Conservation (phyloP, 345 rosid genomes). For the Arabidopsis suecica region DNA sequence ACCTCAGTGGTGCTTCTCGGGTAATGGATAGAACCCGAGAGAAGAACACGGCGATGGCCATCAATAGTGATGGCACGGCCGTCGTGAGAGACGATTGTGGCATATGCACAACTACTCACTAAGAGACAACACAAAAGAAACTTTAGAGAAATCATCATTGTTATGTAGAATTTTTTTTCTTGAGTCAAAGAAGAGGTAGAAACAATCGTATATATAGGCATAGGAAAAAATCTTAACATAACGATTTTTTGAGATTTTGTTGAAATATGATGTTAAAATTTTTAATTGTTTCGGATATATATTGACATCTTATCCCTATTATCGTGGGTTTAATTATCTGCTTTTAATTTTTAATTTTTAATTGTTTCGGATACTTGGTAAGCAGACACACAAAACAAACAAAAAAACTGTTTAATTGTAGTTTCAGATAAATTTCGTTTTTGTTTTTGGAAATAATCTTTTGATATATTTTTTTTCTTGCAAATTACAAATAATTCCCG, state of each 20-base stretch:
- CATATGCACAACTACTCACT: slow-evolving; percentile 15
- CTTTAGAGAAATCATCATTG: slow-evolving; percentile 24
- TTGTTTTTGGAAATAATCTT: too few species aligned
- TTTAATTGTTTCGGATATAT: too few species aligned
- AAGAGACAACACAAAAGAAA: slow-evolving; percentile 24
- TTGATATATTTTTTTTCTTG: too few species aligned
- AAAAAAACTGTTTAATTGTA: background rate
- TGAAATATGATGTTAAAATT: too few species aligned
- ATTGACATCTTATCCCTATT: background rate
- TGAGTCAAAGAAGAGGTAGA: background rate
- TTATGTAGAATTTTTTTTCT: background rate
- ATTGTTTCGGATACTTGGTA: too few species aligned
- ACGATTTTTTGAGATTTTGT: background rate
- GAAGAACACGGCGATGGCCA: slow-evolving; percentile 52
- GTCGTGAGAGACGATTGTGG: slow-evolving; percentile 41
- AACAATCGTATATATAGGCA: slow-evolving; percentile 4
- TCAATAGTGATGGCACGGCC: slow-evolving; percentile 56
- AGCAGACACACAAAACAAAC: too few species aligned
- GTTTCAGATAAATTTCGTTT: background rate
- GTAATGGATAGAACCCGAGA: slow-evolving; percentile 59
- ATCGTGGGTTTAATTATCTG: background rate
- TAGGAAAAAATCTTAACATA: background rate
- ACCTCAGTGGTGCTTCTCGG: slow-evolving; percentile 61
- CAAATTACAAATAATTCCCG: too few species aligned
- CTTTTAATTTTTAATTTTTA: too few species aligned